Percentiles rank a stretch among this genome's conserved stretches.
Conservation (phyloP, 2,329 filamentous ascomycete species). For the Didymella pinodella region DNA sequence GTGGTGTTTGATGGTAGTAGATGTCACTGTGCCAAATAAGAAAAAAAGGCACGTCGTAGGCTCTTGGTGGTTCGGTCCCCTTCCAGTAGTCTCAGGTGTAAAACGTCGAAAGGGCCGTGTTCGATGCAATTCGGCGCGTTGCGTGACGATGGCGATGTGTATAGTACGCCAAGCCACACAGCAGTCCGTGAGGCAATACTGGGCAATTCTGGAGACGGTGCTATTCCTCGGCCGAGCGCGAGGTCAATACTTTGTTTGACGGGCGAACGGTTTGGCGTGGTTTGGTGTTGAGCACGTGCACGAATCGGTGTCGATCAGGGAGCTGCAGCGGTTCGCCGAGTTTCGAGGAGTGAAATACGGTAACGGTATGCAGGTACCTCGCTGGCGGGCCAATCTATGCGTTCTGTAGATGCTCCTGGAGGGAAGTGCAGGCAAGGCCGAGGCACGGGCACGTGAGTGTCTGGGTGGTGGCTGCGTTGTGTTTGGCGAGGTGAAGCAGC, state of each 20-base stretch:
- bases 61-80: slow-evolving; percentile 14
- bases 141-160: neutral
- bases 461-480: neutral
- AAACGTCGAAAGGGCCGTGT: too few relatives aligned
- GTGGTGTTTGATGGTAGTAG: too few relatives aligned
- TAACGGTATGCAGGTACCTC: neutral
- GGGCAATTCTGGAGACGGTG: neutral
- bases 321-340: slow-evolving; percentile 11
- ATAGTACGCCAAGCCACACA: neutral
- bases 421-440: neutral
- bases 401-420: slow-evolving; percentile 10
- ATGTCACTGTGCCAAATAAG: too few relatives aligned
- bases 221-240: slow-evolving; percentile 2
- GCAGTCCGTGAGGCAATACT: slow-evolving; percentile 1
- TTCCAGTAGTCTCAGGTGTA: too few relatives aligned
- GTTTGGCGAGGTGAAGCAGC: slow-evolving; percentile 2
- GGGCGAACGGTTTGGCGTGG: slow-evolving; percentile 11
- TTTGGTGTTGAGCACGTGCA: slow-evolving; percentile 15
- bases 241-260: neutral
- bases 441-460: neutral
- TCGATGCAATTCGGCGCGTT: neutral
- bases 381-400: neutral
- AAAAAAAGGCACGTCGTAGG: too few relatives aligned
- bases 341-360: slow-evolving; percentile 3
- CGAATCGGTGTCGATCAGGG: slow-evolving; percentile 10